Percentiles rank a stretch among this genome's conserved stretches.
Conservation (phyloP, 1,139 yeast genomes). For the Debaryomyces fabryi region DNA sequence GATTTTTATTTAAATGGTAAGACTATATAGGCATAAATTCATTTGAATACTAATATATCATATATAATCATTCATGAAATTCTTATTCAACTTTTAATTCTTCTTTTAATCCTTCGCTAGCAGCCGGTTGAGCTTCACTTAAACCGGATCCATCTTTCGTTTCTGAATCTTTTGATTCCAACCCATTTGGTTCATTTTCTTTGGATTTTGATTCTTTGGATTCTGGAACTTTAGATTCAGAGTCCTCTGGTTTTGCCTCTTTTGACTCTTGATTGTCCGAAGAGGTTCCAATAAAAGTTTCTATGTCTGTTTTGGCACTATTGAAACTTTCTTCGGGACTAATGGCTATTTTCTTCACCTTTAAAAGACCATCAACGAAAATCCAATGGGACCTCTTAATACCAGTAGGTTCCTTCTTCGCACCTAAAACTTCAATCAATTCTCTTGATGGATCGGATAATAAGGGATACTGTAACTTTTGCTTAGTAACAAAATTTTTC, state of each 20-base stretch:
- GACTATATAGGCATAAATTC: slow-evolving; percentile 2
- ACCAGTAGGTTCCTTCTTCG: slow-evolving; percentile 77
- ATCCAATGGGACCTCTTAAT: slow-evolving; percentile 89
- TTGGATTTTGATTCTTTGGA: background rate
- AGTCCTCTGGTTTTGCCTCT: slow-evolving; percentile 15
- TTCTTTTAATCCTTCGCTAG: background rate
- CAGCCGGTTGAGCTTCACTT: background rate
- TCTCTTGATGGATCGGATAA: slow-evolving; percentile 74
- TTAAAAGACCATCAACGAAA: slow-evolving; percentile 74
- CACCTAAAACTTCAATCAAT: slow-evolving; percentile 77
- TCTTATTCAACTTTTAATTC: background rate
- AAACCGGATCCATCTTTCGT: background rate
- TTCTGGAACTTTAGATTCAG: background rate
- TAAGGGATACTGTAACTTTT: slow-evolving; percentile 69
- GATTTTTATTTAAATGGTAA: slow-evolving; percentile 12
- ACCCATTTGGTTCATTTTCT: background rate
- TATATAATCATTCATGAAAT: slow-evolving; percentile 1
- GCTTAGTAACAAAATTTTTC: slow-evolving; percentile 71
- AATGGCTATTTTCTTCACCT: slow-evolving; percentile 63
- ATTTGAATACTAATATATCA: slow-evolving; percentile 5
- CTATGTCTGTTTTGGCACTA: slow-evolving; percentile 61
- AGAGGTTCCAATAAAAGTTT: slow-evolving; percentile 26
- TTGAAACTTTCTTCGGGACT: slow-evolving; percentile 78
- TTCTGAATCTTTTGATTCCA: slow-evolving; percentile 13
- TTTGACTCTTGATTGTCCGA: slow-evolving; percentile 2